A percentile compares a stretch with the other conserved stretches of the same genome.
Conservation (phyloP, 257 asterid genomes). For the Solanum dulcamara region DNA sequence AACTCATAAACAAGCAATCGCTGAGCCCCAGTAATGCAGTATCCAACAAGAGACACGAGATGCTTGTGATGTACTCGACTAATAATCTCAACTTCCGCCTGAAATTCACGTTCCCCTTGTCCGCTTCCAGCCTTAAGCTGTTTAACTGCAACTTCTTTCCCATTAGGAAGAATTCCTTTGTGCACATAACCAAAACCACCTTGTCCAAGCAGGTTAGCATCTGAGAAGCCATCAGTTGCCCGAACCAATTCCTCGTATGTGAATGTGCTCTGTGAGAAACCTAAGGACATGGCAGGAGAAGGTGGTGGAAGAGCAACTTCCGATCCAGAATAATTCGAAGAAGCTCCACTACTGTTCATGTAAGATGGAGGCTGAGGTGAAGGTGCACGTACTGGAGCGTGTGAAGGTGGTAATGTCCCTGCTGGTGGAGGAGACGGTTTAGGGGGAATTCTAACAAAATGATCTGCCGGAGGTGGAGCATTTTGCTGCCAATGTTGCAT, state of each 20-base stretch:
- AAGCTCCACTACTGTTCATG: slow-evolving; percentile 66
- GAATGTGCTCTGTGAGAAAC: slow-evolving; percentile 60
- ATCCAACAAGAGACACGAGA: slow-evolving; percentile 93
- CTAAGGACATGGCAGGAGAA: slow-evolving; percentile 52
- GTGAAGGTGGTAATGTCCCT: slow-evolving; percentile 9
- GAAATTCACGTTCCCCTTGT: slow-evolving; percentile 90
- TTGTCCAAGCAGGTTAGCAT: slow-evolving; percentile 88
- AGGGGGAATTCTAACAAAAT: slow-evolving; percentile 10
- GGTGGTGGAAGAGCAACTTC: slow-evolving; percentile 48
- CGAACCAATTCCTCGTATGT: slow-evolving; percentile 65
- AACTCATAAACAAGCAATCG: slow-evolving; percentile 87
- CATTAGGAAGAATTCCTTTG: slow-evolving; percentile 71
- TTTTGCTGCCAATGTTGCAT: slow-evolving; percentile 20
- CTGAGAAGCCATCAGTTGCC: slow-evolving; percentile 92
- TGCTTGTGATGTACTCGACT: slow-evolving; percentile 95
- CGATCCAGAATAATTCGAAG: slow-evolving; percentile 58
- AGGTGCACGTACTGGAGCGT: slow-evolving; percentile 25
- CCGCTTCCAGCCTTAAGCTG: slow-evolving; percentile 91
- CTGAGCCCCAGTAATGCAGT: slow-evolving; percentile 58
- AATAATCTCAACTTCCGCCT: slow-evolving; percentile 92
- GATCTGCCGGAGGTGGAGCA: slow-evolving; percentile 14
- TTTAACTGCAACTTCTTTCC: slow-evolving; percentile 83
- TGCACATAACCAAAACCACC: slow-evolving; percentile 98
- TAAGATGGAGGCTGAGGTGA: slow-evolving; percentile 32
- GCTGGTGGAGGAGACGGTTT: slow-evolving; percentile 13